Evolutionary conservation across 176 grass and related monocot species (phyloP), one percentile per base, ranked within the genome.

Genomic region (Oryza brachyantha): DNA sequence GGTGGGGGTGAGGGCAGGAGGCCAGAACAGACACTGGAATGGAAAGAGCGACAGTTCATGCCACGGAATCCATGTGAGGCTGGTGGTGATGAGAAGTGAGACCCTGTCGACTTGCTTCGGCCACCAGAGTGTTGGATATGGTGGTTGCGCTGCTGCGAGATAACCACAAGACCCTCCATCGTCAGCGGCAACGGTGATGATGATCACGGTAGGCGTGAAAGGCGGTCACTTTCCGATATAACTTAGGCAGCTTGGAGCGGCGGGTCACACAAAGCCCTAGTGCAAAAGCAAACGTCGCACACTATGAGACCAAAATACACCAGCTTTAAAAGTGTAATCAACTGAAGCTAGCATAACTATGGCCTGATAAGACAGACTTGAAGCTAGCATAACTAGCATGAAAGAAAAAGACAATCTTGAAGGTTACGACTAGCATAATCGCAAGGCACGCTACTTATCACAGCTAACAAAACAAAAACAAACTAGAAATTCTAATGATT

Each of bases 1-100:
- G 50, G 80, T 9, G 72, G 70, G 26, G 82, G 81, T 6, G 78
- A 88, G 0, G 86, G 69, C 25, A 84, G 48, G 13, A 78, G 16
- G 11, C 84, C 73, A 1, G 28, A 7, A 3, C 19, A 57, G 1
- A 29, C 70, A 34, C 81, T 70, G 0, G 86, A 72, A 12, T 92
- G 74, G 58, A 95, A 95, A 16, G 89, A 62, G 19, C 89, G 52
- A 60, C 93, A 95, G 73, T 92, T 95, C 52, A 83, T 87, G 19
- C 48, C 84, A 43, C 65, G 84, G 70, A 90, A 89, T 21, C 78
- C 79, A 24, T 64, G 80, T 1, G 70, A 70, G 35, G 78, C 17
- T 0, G 64, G 60, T 0, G 78, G 75, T 7, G 73, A 76, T 7
- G 86, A 83, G 25, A 81, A 76, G 64, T 87, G 81, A 0, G 81